Conservation (phyloP, 495 filamentous ascomycete species). For the Talaromyces adpressus region DNA sequence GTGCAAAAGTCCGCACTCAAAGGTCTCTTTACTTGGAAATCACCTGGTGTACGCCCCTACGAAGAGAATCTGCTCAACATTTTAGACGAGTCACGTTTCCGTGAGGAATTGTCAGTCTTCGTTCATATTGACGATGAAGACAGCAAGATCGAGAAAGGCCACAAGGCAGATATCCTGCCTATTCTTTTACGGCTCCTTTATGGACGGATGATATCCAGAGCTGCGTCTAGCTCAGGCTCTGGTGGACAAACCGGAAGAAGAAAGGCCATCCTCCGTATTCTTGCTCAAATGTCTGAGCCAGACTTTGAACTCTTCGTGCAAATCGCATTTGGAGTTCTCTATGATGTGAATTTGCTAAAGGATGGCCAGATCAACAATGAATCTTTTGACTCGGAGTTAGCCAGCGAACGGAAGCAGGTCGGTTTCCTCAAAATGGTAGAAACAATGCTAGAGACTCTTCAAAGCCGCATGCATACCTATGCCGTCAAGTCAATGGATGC, state of each 20-base stretch:
- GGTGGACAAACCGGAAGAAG: constrained; percentile 58
- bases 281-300: constrained; percentile 52
- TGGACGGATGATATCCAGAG: constrained; percentile 77
- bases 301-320: constrained; percentile 73
- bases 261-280: constrained; percentile 53
- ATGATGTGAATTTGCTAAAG: constrained; percentile 47
- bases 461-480: constrained; percentile 56
- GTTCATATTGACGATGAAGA: constrained; percentile 65
- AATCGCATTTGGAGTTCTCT: constrained; percentile 71
- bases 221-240: constrained; percentile 47
- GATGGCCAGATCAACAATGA: constrained; percentile 40
- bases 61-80: constrained; percentile 83
- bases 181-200: constrained; percentile 84
- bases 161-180: constrained; percentile 67
- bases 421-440: constrained; percentile 87
- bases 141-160: constrained; percentile 64
- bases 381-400: constrained; percentile 42
- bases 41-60: constrained; percentile 64
- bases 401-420: constrained; percentile 69
- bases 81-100: constrained; percentile 84
- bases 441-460: constrained; percentile 77
- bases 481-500: constrained; percentile 59
- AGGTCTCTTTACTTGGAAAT: constrained; percentile 84
- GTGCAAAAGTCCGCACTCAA: constrained; percentile 80
- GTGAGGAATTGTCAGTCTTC: constrained; percentile 82